Evolutionary conservation across 352 stramenopile genomes (phyloP).

Genomic region (Peronospora farinosa): DNA sequence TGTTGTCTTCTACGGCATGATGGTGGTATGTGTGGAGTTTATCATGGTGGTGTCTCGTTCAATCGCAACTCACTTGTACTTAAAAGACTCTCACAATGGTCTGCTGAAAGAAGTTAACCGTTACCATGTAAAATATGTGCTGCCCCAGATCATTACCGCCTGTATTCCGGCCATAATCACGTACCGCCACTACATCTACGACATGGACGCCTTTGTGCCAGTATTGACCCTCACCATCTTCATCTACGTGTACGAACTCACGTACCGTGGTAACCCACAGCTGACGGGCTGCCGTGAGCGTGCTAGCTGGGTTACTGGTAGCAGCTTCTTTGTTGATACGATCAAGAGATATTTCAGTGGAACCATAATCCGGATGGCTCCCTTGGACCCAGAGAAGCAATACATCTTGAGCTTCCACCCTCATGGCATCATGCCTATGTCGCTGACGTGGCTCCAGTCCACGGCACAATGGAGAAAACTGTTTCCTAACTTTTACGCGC

Average conservation of each 20-base stretch:
- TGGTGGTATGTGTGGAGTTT: conserved; percentile 37
- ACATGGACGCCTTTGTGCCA: conserved; percentile 37
- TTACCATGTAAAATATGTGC: conserved; percentile 50
- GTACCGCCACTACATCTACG: conserved; percentile 46
- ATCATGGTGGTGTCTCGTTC: conserved; percentile 53
- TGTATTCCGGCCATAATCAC: conserved; percentile 39
- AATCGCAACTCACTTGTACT: conserved; percentile 52
- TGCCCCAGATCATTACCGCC: conserved; percentile 35
- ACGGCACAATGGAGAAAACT: conserved; percentile 54
- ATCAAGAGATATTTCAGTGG: conserved; percentile 62
- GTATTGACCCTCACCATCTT: conserved; percentile 41
- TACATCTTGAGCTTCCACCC: conserved; percentile 79
- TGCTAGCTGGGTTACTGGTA: conserved; percentile 32
- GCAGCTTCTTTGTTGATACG: conserved; percentile 48
- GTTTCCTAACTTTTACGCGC: conserved; percentile 61
- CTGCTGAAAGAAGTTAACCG: conserved; percentile 38
- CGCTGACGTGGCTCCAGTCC: conserved; percentile 76
- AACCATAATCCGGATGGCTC: conserved; percentile 48
- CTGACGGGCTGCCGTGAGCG: conserved; percentile 54
- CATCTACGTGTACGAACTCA: conserved; percentile 62
- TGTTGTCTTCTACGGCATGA: conserved; percentile 39
- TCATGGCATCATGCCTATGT: conserved; percentile 72
- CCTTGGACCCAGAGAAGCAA: conserved; percentile 47
- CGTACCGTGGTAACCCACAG: conserved; percentile 59
- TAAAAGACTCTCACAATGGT: conserved; percentile 51